A percentile compares a stretch with the other conserved stretches of the same genome.
These are phyloP conservation scores for Patellifolia procumbens DNA, from an alignment of 179 eudicot genomes.

Conservation along the genomic window DNA sequence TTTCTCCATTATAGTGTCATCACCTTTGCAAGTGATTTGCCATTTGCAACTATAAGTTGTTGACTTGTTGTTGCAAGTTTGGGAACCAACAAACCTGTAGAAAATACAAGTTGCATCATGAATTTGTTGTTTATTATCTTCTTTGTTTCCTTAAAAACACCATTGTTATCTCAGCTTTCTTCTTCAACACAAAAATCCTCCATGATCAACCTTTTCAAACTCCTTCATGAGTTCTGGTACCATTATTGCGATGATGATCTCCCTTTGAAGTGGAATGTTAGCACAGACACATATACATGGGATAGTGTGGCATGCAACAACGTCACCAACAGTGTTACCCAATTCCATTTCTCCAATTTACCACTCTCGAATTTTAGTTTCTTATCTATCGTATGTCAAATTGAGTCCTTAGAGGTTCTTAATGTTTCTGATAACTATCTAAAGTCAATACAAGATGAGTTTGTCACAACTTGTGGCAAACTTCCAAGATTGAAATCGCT, in stretches of 20 bases:
- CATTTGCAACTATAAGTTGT: too few species aligned
- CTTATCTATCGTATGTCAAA: conserved; percentile 43
- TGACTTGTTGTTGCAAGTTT: too few species aligned
- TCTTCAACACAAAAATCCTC: conserved; percentile 36
- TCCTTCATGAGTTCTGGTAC: conserved; percentile 32
- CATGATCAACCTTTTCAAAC: conserved; percentile 43
- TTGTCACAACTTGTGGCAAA: conserved; percentile 47
- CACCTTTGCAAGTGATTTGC: too few species aligned
- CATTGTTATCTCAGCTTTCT: conserved; percentile 43
- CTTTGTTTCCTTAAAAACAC: conserved; percentile 20
- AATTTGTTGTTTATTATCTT: not conserved
- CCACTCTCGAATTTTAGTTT: conserved; percentile 34
- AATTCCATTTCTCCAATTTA: conserved; percentile 36
- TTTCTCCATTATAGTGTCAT: too few species aligned
- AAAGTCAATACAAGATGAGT: conserved; percentile 45
- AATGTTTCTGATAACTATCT: conserved; percentile 56
- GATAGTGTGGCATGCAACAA: conserved; percentile 49
- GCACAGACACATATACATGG: conserved; percentile 68
- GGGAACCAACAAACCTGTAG: not conserved
- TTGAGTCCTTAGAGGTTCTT: conserved; percentile 47
- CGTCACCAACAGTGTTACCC: conserved; percentile 33
- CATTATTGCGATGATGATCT: not conserved
- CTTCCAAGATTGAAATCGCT: conserved; percentile 44
- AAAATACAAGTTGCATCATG: not conserved
- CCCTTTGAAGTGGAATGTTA: conserved; percentile 36